Percentiles rank a stretch among this genome's conserved stretches.
phyloP scores from a whole-genome alignment of 768 basidiomycete genomes.

The Lactarius deliciosus region DNA sequence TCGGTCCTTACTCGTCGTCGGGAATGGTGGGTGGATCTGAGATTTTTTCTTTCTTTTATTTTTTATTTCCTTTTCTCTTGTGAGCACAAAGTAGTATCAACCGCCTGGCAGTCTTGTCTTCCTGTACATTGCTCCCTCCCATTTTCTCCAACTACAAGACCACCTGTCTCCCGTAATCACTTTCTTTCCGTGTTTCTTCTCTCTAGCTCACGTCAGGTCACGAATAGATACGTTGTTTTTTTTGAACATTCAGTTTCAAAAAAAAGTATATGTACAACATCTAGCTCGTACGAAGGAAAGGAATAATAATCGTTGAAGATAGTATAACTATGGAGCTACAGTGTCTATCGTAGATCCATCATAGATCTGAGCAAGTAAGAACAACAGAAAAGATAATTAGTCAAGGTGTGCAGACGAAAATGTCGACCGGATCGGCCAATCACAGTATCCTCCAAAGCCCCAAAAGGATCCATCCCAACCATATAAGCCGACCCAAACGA shows the following conservation, averaged over 20 bases:
- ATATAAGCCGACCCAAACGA: background rate
- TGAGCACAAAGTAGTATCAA: conserved; percentile 8
- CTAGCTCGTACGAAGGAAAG: background rate
- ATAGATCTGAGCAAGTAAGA: conserved; percentile 6
- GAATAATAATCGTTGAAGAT: background rate
- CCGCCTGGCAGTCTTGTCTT: conserved; percentile 13
- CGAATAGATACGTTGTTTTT: conserved; percentile 16
- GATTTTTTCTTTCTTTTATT: background rate
- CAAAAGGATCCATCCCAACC: background rate
- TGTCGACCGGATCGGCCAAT: background rate
- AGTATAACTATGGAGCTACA: background rate
- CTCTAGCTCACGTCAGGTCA: conserved; percentile 11
- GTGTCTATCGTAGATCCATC: conserved; percentile 1
- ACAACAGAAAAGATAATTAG: background rate
- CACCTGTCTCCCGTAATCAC: conserved; percentile 7
- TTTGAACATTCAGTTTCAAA: background rate
- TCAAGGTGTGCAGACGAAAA: background rate
- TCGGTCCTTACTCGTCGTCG: background rate
- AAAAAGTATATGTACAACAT: background rate
- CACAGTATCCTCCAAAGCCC: background rate
- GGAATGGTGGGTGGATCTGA: background rate
- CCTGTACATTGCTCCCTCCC: conserved; percentile 14
- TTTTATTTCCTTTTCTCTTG: background rate
- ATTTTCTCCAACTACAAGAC: conserved; percentile 9
- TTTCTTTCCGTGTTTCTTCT: background rate